These are phyloP conservation scores for Tetraselmis striata DNA, from an alignment of 139 green algal species.

Conservation along the genomic window DNA sequence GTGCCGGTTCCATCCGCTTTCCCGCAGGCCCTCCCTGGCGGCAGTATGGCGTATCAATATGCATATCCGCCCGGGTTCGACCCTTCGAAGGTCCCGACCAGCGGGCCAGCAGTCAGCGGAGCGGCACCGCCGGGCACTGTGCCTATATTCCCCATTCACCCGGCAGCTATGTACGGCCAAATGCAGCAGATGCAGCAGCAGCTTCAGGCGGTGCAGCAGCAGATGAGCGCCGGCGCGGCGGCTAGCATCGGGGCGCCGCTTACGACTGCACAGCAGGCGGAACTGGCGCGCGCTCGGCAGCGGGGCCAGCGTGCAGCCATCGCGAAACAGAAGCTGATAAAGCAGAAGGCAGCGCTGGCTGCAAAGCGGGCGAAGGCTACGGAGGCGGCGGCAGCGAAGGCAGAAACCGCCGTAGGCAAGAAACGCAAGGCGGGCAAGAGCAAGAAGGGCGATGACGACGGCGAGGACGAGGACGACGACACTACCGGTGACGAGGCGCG, in stretches of 20 bases:
- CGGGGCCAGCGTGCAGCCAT: constrained; percentile 32
- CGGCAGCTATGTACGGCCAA: neutral
- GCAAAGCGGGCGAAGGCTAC: constrained; percentile 31
- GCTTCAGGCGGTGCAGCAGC: neutral
- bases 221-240: neutral
- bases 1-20: no score
- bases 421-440: constrained; percentile 4
- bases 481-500: neutral
- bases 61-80: neutral
- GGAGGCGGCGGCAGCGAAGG: neutral
- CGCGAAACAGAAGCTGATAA: constrained; percentile 21
- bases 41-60: neutral
- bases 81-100: neutral
- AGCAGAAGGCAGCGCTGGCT: constrained; percentile 5
- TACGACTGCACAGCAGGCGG: constrained; percentile 26
- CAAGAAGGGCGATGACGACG: constrained; percentile 12
- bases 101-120: neutral
- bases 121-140: neutral
- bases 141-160: neutral
- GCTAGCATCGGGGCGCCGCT: no score
- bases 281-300: constrained; percentile 34
- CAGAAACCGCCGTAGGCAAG: neutral
- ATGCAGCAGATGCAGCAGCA: constrained; percentile 1
- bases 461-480: constrained; percentile 18
- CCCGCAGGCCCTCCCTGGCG: no score